phyloP scores from a whole-genome alignment of 805 yeast species.

The Saccharomycopsis sp. region DNA sequence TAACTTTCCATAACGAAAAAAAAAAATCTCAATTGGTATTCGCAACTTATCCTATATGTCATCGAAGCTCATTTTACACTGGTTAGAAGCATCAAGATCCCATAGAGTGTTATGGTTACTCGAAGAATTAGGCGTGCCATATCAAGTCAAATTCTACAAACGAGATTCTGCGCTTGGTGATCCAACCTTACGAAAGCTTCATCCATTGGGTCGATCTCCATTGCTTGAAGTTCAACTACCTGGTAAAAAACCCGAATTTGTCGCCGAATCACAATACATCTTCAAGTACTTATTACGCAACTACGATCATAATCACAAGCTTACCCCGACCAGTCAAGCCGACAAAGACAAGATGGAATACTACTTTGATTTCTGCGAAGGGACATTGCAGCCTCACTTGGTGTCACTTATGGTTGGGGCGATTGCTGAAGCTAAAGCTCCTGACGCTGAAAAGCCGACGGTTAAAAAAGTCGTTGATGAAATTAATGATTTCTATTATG shows the following conservation, averaged over 20 bases:
- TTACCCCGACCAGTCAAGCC: conserved; percentile 32
- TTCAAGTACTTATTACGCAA: conserved; percentile 43
- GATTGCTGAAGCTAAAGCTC: not conserved
- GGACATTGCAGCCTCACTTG: conserved; percentile 43
- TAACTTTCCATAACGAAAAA: no score
- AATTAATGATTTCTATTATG: conserved; percentile 42
- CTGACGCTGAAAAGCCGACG: not conserved
- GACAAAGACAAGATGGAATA: conserved; percentile 42
- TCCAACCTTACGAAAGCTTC: conserved; percentile 41
- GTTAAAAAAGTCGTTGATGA: conserved; percentile 34
- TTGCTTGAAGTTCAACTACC: conserved; percentile 40
- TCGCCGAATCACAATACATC: conserved; percentile 60
- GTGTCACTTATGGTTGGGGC: conserved; percentile 31
- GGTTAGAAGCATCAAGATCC: conserved; percentile 52
- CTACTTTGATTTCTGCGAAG: conserved; percentile 54
- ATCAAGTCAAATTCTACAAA: conserved; percentile 45
- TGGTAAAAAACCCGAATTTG: conserved; percentile 20
- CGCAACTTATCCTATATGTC: no score
- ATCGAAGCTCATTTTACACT: conserved; percentile 5
- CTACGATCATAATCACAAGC: conserved; percentile 38
- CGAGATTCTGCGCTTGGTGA: conserved; percentile 47
- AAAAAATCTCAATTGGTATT: no score
- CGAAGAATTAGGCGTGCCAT: conserved; percentile 52
- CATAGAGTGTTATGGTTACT: conserved; percentile 58
- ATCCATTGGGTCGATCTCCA: conserved; percentile 62